Evolutionary conservation across 495 filamentous ascomycete genomes (phyloP).

Genomic region (Lasiosphaeris hirsuta): DNA sequence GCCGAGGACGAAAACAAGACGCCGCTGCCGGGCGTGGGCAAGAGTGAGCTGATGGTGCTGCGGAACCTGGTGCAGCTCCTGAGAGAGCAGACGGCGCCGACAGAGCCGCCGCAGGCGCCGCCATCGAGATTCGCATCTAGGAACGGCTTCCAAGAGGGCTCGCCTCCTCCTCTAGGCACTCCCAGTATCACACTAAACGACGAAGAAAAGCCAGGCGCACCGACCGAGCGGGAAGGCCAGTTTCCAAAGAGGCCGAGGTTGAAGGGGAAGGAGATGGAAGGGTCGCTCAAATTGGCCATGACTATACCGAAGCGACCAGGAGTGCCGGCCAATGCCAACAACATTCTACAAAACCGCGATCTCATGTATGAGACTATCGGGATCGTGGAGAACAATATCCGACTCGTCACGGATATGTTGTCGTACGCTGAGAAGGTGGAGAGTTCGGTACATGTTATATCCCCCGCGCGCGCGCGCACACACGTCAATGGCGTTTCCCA

Average conservation of each 20-base stretch:
- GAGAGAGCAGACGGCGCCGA: conserved; percentile 6
- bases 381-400: conserved; percentile 18
- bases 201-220: too few relatives aligned
- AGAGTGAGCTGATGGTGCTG: conserved; percentile 13
- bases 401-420: conserved; percentile 15
- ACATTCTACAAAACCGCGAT: conserved; percentile 15
- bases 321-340: neutral
- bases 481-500: too few relatives aligned
- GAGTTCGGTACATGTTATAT: conserved; percentile 13
- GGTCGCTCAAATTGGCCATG: neutral
- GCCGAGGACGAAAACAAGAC: neutral
- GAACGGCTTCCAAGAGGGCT: too few relatives aligned
- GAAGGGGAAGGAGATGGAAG: conserved; percentile 6
- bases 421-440: conserved; percentile 14
- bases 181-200: too few relatives aligned
- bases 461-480: too few relatives aligned
- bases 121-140: neutral
- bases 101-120: neutral
- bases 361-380: conserved; percentile 18
- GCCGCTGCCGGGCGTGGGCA: conserved; percentile 2
- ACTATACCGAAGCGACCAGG: neutral
- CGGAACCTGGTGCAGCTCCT: conserved; percentile 15
- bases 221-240: neutral
- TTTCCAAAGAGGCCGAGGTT: neutral
- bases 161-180: too few relatives aligned